Base-by-base conservation (phyloP, 2,329 filamentous ascomycete genomes). In the Fusarium beomiforme region DNA sequence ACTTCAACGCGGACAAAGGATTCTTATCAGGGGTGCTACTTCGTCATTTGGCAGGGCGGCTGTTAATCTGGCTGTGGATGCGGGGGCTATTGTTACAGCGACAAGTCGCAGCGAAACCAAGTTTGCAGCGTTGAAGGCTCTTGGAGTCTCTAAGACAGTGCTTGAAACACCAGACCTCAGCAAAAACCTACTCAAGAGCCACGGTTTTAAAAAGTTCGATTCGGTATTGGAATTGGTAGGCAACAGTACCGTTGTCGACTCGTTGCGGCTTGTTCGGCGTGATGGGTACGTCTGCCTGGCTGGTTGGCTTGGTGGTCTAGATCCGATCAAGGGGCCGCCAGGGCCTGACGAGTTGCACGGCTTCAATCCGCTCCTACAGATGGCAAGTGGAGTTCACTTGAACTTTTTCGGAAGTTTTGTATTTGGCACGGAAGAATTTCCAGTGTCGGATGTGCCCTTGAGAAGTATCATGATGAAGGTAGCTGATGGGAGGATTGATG, bases 171-270 rank as follows among this genome's bases (percentile, higher is more conserved):
- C 26, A 8, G 8, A 41, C 37, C 12, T 33, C 24, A 24, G 36
- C 11, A 21, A 42, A n/a, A 0, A 5, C 8, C 36, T 54, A 8
- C 19, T 2, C 2, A 19, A 2, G 16, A 33, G 2, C 14, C 0
- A 11, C 2, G 11, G 4, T 3, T 19, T 33, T 12, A 12, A n/a
- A 0, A 54, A 23, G 8, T 54, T 54, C n/a, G 36, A 42, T 19
- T 31, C 34, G 0, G 17, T 33, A 16, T 21, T 54, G 3, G 50
- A 42, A 1, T 12, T 54, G 26, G 36, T 54, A 11, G 50, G 50
- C 3, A 54, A 42, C 10, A 54, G 36, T 19, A 33, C 26, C 41
- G 9, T 54, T 4, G 50, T 54, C 13, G 36, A 54, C 16, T 54
- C 36, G 5, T 29, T 42, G 3, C 24, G 42, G 0, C n/a, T 54